Percentiles rank a stretch among this genome's conserved stretches.
Evolutionary conservation across 352 stramenopile species (phyloP).

Genomic region (Phytophthora cajani): DNA sequence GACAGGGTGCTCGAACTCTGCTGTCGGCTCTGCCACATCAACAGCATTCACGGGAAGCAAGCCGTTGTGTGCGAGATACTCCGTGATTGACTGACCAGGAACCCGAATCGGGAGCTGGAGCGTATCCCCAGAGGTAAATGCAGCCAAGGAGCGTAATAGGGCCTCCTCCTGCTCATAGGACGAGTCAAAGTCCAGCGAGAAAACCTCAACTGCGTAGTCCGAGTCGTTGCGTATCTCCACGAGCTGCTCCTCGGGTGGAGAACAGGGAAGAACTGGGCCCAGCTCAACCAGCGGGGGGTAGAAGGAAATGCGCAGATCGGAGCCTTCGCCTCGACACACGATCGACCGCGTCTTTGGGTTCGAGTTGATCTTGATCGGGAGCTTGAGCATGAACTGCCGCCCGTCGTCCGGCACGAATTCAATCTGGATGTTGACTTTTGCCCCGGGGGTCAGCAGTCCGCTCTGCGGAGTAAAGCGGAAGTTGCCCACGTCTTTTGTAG

Average conservation of each 20-base stretch:
- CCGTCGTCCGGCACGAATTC: conserved; percentile 90
- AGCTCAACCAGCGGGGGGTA: conserved; percentile 83
- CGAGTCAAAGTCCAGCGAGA: conserved; percentile 90
- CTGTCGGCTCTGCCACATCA: conserved; percentile 10
- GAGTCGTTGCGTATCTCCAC: conserved; percentile 91
- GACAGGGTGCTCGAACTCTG: background rate
- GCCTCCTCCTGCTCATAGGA: conserved; percentile 89
- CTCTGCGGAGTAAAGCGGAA: conserved; percentile 84
- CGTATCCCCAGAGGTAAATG: conserved; percentile 70
- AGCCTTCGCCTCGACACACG: conserved; percentile 79
- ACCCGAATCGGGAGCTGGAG: conserved; percentile 77
- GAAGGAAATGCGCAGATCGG: conserved; percentile 83
- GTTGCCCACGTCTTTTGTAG: conserved; percentile 73
- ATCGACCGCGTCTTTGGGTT: conserved; percentile 86
- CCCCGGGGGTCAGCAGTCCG: conserved; percentile 77
- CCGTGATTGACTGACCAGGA: conserved; percentile 66
- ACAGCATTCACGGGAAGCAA: conserved; percentile 30
- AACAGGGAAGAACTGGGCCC: conserved; percentile 87
- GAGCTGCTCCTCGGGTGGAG: conserved; percentile 40
- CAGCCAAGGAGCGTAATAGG: conserved; percentile 62
- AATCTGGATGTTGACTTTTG: conserved; percentile 88
- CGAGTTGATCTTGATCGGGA: conserved; percentile 87
- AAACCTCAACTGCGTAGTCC: conserved; percentile 91
- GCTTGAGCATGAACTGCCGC: conserved; percentile 79
- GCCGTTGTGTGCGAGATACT: conserved; percentile 61